A percentile compares a stretch with the other conserved stretches of the same genome.
These are phyloP conservation scores for Xanthoceras sorbifolium DNA, from an alignment of 345 rosid genomes.

Conservation along the genomic window DNA sequence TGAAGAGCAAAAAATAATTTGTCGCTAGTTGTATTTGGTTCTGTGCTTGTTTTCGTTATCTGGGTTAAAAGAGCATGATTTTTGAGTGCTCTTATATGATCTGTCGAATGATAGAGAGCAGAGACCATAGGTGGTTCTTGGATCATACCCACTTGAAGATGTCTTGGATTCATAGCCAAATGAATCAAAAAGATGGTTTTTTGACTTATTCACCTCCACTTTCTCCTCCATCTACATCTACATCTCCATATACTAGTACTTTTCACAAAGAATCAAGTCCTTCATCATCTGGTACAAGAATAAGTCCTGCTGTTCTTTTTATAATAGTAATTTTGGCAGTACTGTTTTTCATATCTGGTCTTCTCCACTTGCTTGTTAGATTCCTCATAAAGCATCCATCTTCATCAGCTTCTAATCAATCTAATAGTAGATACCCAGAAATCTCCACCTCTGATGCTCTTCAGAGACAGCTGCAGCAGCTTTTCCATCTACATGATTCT, in stretches of 20 bases:
- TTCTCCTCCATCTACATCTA: constrained; percentile 21
- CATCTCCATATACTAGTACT: constrained; percentile 24
- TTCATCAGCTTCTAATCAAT: constrained; percentile 48
- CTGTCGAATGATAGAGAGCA: constrained; percentile 37
- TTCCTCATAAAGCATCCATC: constrained; percentile 73
- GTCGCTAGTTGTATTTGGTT: constrained; percentile 4
- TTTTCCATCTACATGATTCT: constrained; percentile 85
- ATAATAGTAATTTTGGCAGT: constrained; percentile 78
- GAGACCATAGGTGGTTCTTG: constrained; percentile 27
- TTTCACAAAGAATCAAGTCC: constrained; percentile 43
- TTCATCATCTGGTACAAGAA: constrained; percentile 59
- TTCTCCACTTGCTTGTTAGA: constrained; percentile 83
- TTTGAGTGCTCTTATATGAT: constrained; percentile 32
- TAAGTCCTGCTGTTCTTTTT: constrained; percentile 82
- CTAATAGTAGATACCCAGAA: constrained; percentile 67
- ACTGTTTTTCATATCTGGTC: constrained; percentile 77
- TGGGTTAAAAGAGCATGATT: constrained; percentile 18
- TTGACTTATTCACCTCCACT: constrained; percentile 54
- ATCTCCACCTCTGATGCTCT: constrained; percentile 73
- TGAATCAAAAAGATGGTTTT: constrained; percentile 56
- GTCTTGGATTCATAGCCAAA: constrained; percentile 52
- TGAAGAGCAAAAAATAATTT: not conserved
- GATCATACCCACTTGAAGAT: constrained; percentile 46
- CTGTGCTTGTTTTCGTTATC: not conserved
- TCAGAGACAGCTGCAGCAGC: constrained; percentile 88